These are phyloP conservation scores for Tricholoma terreum DNA, from an alignment of 768 basidiomycete species.

Conservation along the genomic window DNA sequence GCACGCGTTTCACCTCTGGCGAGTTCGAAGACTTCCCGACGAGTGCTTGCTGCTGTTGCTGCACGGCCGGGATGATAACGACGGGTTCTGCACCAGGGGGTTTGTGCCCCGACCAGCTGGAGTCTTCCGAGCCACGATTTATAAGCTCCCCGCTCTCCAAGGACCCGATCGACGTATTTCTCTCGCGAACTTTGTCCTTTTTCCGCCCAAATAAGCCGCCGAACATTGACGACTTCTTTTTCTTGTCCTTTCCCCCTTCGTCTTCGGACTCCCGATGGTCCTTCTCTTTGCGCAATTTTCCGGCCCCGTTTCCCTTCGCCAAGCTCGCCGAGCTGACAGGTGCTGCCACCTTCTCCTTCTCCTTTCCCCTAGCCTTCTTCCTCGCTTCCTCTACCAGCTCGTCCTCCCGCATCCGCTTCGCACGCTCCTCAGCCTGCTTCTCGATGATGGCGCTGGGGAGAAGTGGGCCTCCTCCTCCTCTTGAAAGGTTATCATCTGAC, in stretches of 20 bases:
- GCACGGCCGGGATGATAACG: conserved; percentile 49
- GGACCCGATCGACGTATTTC: conserved; percentile 45
- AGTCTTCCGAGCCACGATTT: conserved; percentile 58
- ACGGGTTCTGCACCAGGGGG: conserved; percentile 31
- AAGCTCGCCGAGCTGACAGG: conserved; percentile 42
- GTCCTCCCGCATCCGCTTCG: conserved; percentile 49
- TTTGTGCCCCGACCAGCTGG: conserved; percentile 48
- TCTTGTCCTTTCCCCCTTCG: conserved; percentile 44
- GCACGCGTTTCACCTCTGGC: conserved; percentile 26
- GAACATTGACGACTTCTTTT: conserved; percentile 74
- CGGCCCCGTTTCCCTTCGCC: conserved; percentile 26
- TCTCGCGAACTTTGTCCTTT: conserved; percentile 70
- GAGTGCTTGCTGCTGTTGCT: conserved; percentile 37
- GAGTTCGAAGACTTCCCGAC: conserved; percentile 23
- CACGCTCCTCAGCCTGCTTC: conserved; percentile 31
- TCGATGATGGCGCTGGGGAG: conserved; percentile 30
- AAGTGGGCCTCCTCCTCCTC: conserved; percentile 34
- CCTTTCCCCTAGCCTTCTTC: conserved; percentile 41
- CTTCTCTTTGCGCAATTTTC: conserved; percentile 42
- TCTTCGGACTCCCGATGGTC: conserved; percentile 33
- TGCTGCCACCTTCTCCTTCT: conserved; percentile 49
- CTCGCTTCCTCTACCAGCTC: conserved; percentile 36
- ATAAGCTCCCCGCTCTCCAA: conserved; percentile 49
- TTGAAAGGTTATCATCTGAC: conserved; percentile 14
- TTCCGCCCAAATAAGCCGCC: conserved; percentile 71